Conservation (phyloP, 495 filamentous ascomycete genomes). For the Polyplosphaeria fusca region DNA sequence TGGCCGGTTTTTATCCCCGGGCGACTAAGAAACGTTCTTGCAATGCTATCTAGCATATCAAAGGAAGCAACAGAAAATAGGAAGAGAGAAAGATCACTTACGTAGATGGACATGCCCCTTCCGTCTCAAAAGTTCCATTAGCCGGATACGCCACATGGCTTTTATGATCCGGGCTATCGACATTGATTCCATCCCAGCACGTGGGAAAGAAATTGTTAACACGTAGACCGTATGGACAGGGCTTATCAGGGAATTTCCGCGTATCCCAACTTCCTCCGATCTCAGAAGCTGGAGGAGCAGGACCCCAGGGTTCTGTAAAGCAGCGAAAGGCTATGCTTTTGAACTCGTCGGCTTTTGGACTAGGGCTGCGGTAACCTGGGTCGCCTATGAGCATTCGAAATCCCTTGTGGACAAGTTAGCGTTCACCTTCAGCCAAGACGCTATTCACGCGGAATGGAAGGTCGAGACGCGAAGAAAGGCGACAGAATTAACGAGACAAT, state of each 20-base stretch:
- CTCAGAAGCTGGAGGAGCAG: slow-evolving; percentile 6
- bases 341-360: slow-evolving; percentile 33
- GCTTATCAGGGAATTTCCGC: background rate
- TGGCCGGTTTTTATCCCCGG: too few relatives aligned
- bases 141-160: slow-evolving; percentile 21
- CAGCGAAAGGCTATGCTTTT: slow-evolving; percentile 13
- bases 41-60: background rate
- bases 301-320: slow-evolving; percentile 5
- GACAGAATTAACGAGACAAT: too few relatives aligned
- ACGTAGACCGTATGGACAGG: slow-evolving; percentile 16
- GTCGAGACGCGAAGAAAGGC: too few relatives aligned
- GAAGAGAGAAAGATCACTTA: background rate
- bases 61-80: background rate
- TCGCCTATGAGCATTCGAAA: slow-evolving; percentile 26
- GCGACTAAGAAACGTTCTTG: background rate
- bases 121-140: slow-evolving; percentile 10
- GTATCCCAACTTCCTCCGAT: slow-evolving; percentile 11
- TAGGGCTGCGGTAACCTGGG: background rate
- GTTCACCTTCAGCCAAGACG: too few relatives aligned
- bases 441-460: too few relatives aligned
- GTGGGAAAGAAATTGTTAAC: slow-evolving; percentile 19
- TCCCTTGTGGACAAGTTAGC: slow-evolving; percentile 29
- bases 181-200: slow-evolving; percentile 24
- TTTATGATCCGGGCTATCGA: slow-evolving; percentile 22
- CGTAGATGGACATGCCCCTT: slow-evolving; percentile 13